Base-by-base conservation (phyloP, 805 yeast genomes). In the Debaryomyces hansenii region DNA sequence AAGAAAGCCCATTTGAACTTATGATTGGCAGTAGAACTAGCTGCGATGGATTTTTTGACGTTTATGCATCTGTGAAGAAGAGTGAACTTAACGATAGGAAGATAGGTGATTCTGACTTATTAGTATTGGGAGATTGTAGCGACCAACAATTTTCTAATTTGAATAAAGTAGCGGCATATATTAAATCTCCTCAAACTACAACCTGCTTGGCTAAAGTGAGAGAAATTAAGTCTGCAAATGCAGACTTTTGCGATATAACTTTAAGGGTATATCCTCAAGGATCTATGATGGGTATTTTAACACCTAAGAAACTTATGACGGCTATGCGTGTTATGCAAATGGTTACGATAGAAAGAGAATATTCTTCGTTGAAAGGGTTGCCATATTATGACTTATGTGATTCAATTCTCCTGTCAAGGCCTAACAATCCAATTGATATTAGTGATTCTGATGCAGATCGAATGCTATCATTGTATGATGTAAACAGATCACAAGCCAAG, bases 321-420 rank as follows among this genome's bases (percentile, higher is more conserved):
- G 90, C 84, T 14, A 77, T 90, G 78, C 78, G 80, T 45, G 85
- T 91, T 1, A 84, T 87, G 80, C 94, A 85, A 55, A 83, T 94
- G 90, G 79, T 87, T 0, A 92, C 99, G 0, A 79, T 91, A 12
- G 99, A 94, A 63, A 84, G 99, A 71, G 99, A 94, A 61, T 95
- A 74, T 56, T 78, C 91, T 0, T 86, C 99, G 0, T 67, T 95
- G 54, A 80, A 77, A 60, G 97, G 96, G 1, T 71, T 94, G 44
- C 84, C 78, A 43, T 90, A 85, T 61, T 95, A 90, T 58, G 95
- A 90, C 58, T 67, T 95, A 34, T 70, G 79, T n/a, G 73, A 79
- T 15, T 75, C 79, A 31, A 87, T 94, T 37, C 62, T 90, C 8
- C 59, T 69, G 8, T 97, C 95, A 0, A 63, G 66, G 37, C 90